Evolutionary conservation across 352 stramenopile species (phyloP), one percentile per base, ranked within the genome.

Genomic region (Pythium sp.): DNA sequence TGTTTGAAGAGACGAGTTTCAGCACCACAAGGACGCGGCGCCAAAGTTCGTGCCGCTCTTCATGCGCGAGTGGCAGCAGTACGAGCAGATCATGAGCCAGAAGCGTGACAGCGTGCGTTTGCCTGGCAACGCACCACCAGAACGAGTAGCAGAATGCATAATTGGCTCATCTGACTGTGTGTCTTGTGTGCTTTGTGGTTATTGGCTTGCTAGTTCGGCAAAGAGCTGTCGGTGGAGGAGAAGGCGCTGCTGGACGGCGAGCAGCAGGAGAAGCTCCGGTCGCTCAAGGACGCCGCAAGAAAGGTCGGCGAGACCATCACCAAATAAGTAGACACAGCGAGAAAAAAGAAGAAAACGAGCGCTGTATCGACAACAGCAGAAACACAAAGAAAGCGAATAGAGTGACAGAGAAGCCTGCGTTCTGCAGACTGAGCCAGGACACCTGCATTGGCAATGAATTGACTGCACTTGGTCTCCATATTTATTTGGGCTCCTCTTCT

Each of bases 1-100:
- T 30, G 54, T 12, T 4, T 30, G 20, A 67, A 89, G 80, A 46
- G 88, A 95, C 69, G 88, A 95, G 63, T 95, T 95, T 75, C 84
- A 88, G 72, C 78, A 83, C 14, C 88, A 95, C 76, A 94, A 94
- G 79, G 76, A 78, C 58, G 86, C 85, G 6, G 78, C 82, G 58
- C 59, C 76, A 56, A 89, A 94, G 70, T 95, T 93, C 61, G 83
- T 95, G 56, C 74, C 79, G 71, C 77, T 81, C 28, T 95, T 95
- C 57, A 56, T 94, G 68, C 72, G 68, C 34, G 88, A 95, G 69
- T 95, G 88, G 88, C 72, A 90, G 61, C 68, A 90, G 69, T 95
- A 95, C 68, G 82, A 75, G 47, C 61, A 64, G 32, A 68, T 80
- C 65, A 80, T 95, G 72, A 62, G 32, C 12, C 66, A 79, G 32